Percentiles rank a stretch among this genome's conserved stretches.
Evolutionary conservation across 176 grass and related monocot genomes (phyloP).

Genomic region (Triticum timopheevii): DNA sequence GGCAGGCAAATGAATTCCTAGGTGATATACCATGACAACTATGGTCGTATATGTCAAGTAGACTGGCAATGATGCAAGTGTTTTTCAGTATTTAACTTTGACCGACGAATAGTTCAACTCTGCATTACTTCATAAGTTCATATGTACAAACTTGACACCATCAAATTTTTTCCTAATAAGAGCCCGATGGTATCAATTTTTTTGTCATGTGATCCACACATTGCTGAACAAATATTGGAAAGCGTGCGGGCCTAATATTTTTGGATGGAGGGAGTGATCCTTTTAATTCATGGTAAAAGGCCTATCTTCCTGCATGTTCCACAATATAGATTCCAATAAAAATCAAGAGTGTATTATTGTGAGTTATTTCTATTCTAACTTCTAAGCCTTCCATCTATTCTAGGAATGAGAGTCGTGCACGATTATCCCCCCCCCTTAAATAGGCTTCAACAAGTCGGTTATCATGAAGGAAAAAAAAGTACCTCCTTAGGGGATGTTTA

Average conservation of each 20-base stretch:
- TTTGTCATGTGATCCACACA: neutral
- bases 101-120: too few relatives aligned
- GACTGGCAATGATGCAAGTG: too few relatives aligned
- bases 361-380: neutral
- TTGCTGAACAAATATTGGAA: neutral
- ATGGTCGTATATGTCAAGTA: too few relatives aligned
- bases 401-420: neutral
- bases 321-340: neutral
- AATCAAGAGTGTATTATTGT: neutral
- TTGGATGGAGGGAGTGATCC: neutral
- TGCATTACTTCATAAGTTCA: too few relatives aligned
- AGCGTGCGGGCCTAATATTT: neutral
- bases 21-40: too few relatives aligned
- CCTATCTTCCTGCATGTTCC: neutral
- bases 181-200: neutral
- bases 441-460: neutral
- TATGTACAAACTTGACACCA: too few relatives aligned
- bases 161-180: too few relatives aligned
- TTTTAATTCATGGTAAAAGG: constrained; percentile 3
- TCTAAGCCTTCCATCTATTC: neutral
- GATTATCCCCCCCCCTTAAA: neutral
- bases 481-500: neutral
- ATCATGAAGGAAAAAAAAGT: neutral
- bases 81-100: too few relatives aligned
- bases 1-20: too few relatives aligned